Conservation (phyloP, 257 asterid species). For the Echites panduratus region DNA sequence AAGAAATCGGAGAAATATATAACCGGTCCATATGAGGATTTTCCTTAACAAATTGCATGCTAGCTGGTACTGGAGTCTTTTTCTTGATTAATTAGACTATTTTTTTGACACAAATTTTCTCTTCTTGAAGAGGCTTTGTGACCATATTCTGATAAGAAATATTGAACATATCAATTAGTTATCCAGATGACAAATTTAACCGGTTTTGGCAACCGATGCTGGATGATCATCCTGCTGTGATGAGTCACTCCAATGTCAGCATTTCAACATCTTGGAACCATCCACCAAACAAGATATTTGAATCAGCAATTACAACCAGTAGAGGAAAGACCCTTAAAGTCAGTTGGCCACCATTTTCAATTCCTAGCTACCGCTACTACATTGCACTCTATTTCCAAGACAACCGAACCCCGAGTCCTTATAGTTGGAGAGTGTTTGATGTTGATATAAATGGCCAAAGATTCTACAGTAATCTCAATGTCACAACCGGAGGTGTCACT, state of each 20-base stretch:
- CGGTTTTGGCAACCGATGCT: constrained; percentile 62
- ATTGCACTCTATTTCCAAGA: constrained; percentile 76
- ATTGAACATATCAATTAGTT: constrained; percentile 37
- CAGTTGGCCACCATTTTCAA: constrained; percentile 69
- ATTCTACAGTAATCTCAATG: constrained; percentile 60
- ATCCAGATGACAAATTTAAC: constrained; percentile 72
- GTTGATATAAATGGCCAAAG: constrained; percentile 45
- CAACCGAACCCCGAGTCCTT: constrained; percentile 53
- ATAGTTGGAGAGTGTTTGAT: constrained; percentile 72
- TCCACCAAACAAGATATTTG: constrained; percentile 61
- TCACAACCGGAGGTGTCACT: constrained; percentile 48
- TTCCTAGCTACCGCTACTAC: constrained; percentile 50
- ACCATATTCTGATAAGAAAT: constrained; percentile 6
- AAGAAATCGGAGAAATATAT: too few relatives aligned
- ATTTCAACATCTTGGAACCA: constrained; percentile 58
- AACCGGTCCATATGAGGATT: too few relatives aligned
- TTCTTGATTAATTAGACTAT: neutral
- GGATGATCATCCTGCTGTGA: constrained; percentile 43
- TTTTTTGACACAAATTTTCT: neutral
- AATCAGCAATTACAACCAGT: constrained; percentile 63
- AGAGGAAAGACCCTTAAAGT: constrained; percentile 50
- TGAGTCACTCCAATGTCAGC: constrained; percentile 47
- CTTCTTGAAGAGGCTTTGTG: neutral
- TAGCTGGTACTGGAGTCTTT: neutral
- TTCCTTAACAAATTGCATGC: neutral